phyloP scores from a whole-genome alignment of 2,329 filamentous ascomycete species.

The Curvularia eragrostidis region DNA sequence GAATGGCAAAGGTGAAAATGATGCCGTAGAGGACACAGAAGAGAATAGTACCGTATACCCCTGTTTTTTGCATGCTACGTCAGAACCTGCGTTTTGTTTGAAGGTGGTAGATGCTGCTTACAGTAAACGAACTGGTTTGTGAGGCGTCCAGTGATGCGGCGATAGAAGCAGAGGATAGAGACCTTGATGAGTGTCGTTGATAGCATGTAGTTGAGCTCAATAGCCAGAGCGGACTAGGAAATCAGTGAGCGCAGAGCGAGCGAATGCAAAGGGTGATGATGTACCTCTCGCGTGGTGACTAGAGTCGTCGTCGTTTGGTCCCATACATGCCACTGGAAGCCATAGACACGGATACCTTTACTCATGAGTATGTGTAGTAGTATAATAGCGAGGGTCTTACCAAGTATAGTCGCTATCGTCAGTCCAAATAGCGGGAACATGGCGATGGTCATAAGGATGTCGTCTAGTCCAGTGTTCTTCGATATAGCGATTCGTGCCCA shows the following conservation, averaged over 20 bases:
- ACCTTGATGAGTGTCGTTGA: constrained; percentile 42
- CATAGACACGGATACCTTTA: constrained; percentile 37
- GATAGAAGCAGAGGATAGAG: constrained; percentile 52
- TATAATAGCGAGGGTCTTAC: constrained; percentile 18
- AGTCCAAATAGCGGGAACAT: constrained; percentile 50
- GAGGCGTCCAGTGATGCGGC: constrained; percentile 49
- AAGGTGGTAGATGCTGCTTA: background rate
- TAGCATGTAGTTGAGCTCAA: constrained; percentile 43
- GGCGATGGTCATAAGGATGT: constrained; percentile 54
- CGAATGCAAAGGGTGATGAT: background rate
- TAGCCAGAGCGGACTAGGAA: constrained; percentile 36
- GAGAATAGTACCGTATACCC: constrained; percentile 46
- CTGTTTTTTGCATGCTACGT: background rate
- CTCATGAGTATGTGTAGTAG: constrained; percentile 15
- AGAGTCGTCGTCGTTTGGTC: constrained; percentile 37
- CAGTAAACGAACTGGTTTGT: constrained; percentile 47
- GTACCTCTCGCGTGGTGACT: constrained; percentile 35
- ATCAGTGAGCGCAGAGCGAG: constrained; percentile 8
- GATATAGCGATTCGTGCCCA: constrained; percentile 56
- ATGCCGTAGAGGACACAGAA: constrained; percentile 51
- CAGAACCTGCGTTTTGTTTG: background rate
- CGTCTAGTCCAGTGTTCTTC: constrained; percentile 57
- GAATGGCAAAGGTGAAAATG: constrained; percentile 45
- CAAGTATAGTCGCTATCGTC: constrained; percentile 36
- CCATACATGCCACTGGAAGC: constrained; percentile 45